These are phyloP conservation scores for Clarireedia paspali DNA, from an alignment of 2,329 filamentous ascomycete species.

Conservation along the genomic window DNA sequence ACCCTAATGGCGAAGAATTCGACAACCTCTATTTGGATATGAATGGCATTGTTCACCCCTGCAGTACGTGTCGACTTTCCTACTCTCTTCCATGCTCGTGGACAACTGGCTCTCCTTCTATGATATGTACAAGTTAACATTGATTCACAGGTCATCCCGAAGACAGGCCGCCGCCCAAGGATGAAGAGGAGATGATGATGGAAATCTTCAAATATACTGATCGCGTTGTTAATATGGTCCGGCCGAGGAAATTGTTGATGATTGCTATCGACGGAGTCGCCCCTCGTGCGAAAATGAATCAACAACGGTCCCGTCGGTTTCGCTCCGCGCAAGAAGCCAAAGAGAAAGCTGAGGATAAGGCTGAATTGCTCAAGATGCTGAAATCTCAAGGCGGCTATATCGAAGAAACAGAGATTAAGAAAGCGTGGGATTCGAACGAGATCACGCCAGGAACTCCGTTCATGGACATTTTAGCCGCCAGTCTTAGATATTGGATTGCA, in stretches of 20 bases:
- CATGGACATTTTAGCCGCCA: conserved; percentile 90
- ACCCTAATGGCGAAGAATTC: conserved; percentile 96
- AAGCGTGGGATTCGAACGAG: conserved; percentile 80
- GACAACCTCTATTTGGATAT: conserved; percentile 98
- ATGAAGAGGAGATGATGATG: conserved; percentile 99
- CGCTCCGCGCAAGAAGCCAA: conserved; percentile 88
- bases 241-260: conserved; percentile 90
- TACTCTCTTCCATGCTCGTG: background rate
- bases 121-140: background rate
- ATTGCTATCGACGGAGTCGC: conserved; percentile 98
- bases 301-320: conserved; percentile 93
- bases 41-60: conserved; percentile 99
- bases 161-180: conserved; percentile 80
- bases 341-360: conserved; percentile 87
- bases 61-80: conserved; percentile 38
- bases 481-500: conserved; percentile 90
- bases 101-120: background rate
- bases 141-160: conserved; percentile 60
- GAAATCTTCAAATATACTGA: conserved; percentile 99
- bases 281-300: conserved; percentile 98
- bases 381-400: conserved; percentile 63
- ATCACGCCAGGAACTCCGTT: conserved; percentile 97
- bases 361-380: conserved; percentile 77
- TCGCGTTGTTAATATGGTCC: conserved; percentile 96
- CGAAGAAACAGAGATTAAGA: conserved; percentile 62